phyloP scores from a whole-genome alignment of 441 rosid genomes.

The Pelargonium australe region DNA sequence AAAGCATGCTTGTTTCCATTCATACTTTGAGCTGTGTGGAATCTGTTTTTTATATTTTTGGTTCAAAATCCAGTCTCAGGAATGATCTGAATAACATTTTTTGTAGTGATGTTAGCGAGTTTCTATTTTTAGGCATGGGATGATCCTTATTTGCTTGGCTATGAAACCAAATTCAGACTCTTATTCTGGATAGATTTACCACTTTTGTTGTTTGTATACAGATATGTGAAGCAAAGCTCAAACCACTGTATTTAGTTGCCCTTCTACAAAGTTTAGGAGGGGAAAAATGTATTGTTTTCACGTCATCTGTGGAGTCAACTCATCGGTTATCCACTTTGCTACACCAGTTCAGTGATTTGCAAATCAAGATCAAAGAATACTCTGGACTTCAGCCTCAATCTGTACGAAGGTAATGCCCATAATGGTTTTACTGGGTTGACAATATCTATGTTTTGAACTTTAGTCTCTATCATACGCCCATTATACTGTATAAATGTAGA shows the following conservation, averaged over 20 bases:
- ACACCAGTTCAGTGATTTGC: constrained; percentile 64
- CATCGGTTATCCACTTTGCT: constrained; percentile 72
- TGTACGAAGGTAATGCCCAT: constrained; percentile 54
- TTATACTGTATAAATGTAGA: background rate
- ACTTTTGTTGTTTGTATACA: constrained; percentile 19
- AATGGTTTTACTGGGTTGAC: constrained; percentile 2
- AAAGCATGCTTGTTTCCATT: background rate
- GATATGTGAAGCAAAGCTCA: constrained; percentile 67
- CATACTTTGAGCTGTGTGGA: background rate
- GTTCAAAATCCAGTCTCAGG: background rate
- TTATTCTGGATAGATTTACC: no score
- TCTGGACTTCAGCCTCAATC: constrained; percentile 81
- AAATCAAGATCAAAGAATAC: constrained; percentile 76
- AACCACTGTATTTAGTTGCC: constrained; percentile 71
- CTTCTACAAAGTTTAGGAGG: constrained; percentile 66
- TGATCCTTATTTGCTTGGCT: background rate
- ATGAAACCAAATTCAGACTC: background rate
- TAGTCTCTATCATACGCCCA: background rate
- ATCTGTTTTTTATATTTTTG: background rate
- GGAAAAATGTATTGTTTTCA: constrained; percentile 80
- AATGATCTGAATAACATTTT: background rate
- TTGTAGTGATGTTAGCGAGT: background rate
- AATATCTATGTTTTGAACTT: no score
- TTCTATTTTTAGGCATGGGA: background rate
- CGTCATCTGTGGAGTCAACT: constrained; percentile 81